Conservation (phyloP, 306 rosid species). For the Cicer judaicum region DNA sequence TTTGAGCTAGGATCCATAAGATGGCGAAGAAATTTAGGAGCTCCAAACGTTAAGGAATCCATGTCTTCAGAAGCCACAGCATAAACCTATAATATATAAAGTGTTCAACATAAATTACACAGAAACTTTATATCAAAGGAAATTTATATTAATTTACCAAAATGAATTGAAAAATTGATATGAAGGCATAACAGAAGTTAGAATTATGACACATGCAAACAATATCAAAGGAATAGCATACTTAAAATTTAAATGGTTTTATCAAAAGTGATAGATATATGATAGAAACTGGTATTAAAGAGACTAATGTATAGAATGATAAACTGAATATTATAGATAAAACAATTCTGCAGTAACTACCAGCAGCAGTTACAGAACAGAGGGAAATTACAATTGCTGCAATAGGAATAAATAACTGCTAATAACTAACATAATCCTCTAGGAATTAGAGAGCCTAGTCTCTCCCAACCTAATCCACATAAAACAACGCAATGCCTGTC, state of each 20-base stretch:
- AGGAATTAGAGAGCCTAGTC: too few species aligned
- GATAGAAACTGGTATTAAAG: background rate
- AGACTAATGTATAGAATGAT: background rate
- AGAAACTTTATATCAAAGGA: conserved; percentile 9
- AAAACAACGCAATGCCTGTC: too few species aligned
- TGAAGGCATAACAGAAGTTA: conserved; percentile 36
- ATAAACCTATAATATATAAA: conserved; percentile 65
- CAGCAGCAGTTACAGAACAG: background rate
- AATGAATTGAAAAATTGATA: conserved; percentile 1
- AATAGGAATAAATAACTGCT: too few species aligned
- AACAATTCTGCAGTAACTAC: background rate
- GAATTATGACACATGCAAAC: background rate
- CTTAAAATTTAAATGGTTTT: background rate
- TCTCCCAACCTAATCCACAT: too few species aligned
- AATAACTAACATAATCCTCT: too few species aligned
- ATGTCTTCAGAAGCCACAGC: conserved; percentile 99
- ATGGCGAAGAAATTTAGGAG: conserved; percentile 93
- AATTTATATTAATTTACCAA: conserved; percentile 25
- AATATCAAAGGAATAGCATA: conserved; percentile 6
- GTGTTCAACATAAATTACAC: conserved; percentile 22
- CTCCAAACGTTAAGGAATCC: conserved; percentile 97
- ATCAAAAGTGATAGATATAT: background rate
- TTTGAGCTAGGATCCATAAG: conserved; percentile 98
- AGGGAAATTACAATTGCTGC: background rate
- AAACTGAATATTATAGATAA: background rate